A percentile compares a stretch with the other conserved stretches of the same genome.
phyloP scores from a whole-genome alignment of 495 filamentous ascomycete genomes.

The Lichina pygmaea region DNA sequence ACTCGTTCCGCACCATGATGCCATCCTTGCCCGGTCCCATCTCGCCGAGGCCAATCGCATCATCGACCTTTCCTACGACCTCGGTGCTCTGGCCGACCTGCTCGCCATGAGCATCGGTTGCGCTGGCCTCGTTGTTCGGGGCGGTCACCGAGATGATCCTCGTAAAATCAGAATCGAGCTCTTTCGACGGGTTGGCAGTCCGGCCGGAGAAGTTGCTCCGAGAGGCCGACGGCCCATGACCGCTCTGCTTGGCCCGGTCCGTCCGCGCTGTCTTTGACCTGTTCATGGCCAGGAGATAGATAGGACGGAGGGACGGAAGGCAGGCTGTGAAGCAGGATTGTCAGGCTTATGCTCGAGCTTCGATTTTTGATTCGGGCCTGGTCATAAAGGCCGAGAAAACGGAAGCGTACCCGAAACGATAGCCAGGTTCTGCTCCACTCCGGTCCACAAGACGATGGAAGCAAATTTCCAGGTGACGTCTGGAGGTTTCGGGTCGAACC shows the following conservation, averaged over 20 bases:
- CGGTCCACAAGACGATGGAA: slow-evolving; percentile 5
- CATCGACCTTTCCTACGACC: neutral
- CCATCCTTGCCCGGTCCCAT: neutral
- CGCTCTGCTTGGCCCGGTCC: neutral
- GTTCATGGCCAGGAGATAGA: slow-evolving; percentile 3
- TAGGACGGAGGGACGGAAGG: slow-evolving; percentile 6
- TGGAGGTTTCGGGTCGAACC: slow-evolving; percentile 1
- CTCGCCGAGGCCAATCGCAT: neutral
- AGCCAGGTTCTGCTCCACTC: slow-evolving; percentile 5
- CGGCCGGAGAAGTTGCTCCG: neutral
- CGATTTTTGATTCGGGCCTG: neutral
- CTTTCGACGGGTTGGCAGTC: neutral
- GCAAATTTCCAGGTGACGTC: slow-evolving; percentile 5
- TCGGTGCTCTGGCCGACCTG: neutral
- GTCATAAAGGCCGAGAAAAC: neutral
- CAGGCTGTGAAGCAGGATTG: slow-evolving; percentile 1
- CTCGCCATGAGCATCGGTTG: neutral
- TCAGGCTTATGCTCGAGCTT: neutral
- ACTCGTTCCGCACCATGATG: neutral
- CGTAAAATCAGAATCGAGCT: neutral
- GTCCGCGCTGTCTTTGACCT: no score
- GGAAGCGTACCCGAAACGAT: slow-evolving; percentile 5
- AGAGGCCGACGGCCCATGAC: neutral
- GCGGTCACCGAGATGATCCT: neutral
- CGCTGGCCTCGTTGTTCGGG: neutral